A percentile compares a stretch with the other conserved stretches of the same genome.
Evolutionary conservation across 306 rosid species (phyloP).

Genomic region (Dicorynia guianensis): DNA sequence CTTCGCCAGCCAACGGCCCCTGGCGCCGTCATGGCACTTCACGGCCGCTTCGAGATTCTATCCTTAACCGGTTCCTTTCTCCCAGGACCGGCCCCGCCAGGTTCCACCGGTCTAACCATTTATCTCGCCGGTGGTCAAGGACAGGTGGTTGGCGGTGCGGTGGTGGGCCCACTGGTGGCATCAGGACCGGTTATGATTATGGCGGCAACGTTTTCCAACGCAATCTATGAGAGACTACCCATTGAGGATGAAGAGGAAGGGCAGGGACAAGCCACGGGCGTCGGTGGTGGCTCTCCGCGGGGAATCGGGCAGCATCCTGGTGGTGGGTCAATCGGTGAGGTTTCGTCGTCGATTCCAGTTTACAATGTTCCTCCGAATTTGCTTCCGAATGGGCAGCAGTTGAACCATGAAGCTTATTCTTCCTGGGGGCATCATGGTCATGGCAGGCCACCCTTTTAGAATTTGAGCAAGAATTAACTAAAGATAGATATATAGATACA

Average conservation of each 20-base stretch:
- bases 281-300: constrained; percentile 47
- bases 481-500: too few species aligned
- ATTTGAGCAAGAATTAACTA: neutral
- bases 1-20: constrained; percentile 63
- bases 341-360: constrained; percentile 43
- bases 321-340: constrained; percentile 47
- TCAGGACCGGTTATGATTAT: constrained; percentile 69
- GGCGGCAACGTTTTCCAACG: constrained; percentile 75
- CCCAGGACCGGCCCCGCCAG: constrained; percentile 61
- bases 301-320: constrained; percentile 43
- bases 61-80: constrained; percentile 64
- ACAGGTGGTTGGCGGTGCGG: constrained; percentile 69
- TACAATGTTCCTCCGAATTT: constrained; percentile 60
- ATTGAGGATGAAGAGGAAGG: constrained; percentile 66
- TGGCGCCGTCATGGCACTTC: constrained; percentile 64
- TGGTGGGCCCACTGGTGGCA: constrained; percentile 74
- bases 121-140: constrained; percentile 74
- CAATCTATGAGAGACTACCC: constrained; percentile 69
- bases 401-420: constrained; percentile 74
- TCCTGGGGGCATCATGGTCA: constrained; percentile 75
- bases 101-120: constrained; percentile 62
- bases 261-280: constrained; percentile 41
- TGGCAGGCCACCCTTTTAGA: constrained; percentile 60
- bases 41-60: constrained; percentile 68
- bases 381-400: constrained; percentile 61